These are phyloP conservation scores for Obelidium mucronatum DNA, from an alignment of 192 early-diverging fungal genomes.

Conservation along the genomic window DNA sequence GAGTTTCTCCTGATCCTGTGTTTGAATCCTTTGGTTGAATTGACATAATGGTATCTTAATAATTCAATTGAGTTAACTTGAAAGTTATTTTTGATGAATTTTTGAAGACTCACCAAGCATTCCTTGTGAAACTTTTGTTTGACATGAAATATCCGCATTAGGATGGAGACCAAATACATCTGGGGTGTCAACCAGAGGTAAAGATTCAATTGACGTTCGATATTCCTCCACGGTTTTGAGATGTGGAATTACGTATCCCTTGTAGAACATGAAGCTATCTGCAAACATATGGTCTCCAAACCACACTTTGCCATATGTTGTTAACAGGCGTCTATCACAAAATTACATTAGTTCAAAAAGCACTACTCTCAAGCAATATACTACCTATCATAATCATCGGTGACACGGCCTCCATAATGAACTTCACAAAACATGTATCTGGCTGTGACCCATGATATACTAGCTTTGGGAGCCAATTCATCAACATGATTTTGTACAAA, in stretches of 20 bases:
- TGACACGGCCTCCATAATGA: conserved; percentile 71
- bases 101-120: conserved; percentile 68
- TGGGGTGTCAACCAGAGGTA: conserved; percentile 67
- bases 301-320: conserved; percentile 71
- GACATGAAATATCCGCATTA: conserved; percentile 69
- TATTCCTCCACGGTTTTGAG: conserved; percentile 71
- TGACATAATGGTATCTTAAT: conserved; percentile 67
- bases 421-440: conserved; percentile 76
- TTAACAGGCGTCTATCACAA: conserved; percentile 56
- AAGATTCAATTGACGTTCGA: conserved; percentile 61
- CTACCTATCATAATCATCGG: conserved; percentile 71
- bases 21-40: conserved; percentile 72
- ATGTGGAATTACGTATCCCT: conserved; percentile 70
- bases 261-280: conserved; percentile 70
- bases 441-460: conserved; percentile 67
- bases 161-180: conserved; percentile 74
- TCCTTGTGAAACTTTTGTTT: conserved; percentile 66
- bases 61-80: too few relatives aligned
- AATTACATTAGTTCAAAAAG: neutral
- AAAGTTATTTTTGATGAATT: too few relatives aligned
- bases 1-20: conserved; percentile 64
- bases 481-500: conserved; percentile 76
- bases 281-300: conserved; percentile 75
- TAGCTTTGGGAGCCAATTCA: conserved; percentile 68
- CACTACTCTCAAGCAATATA: neutral